Conservation (phyloP, 225 moss, liverwort and hornwort species). For the Climacium dendroides region DNA sequence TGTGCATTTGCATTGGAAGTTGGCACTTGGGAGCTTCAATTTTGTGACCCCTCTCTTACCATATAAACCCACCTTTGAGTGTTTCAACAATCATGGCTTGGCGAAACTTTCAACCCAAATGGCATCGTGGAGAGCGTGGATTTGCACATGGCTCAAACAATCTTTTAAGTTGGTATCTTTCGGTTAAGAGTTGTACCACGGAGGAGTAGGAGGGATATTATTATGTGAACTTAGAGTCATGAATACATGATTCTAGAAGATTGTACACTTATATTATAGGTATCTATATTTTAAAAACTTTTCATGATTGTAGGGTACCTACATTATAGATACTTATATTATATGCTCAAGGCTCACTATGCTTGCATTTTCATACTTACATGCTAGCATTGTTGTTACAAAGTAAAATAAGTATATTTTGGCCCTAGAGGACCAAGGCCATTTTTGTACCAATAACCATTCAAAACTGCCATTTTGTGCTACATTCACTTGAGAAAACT, state of each 20-base stretch:
- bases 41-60: not conserved
- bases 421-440: too few relatives aligned
- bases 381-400: fast-evolving
- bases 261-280: not conserved
- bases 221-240: not conserved
- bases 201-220: not conserved
- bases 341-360: not conserved
- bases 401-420: too few relatives aligned
- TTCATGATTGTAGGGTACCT: too few relatives aligned
- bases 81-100: not conserved
- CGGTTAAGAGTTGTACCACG: not conserved
- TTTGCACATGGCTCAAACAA: fast-evolving
- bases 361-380: not conserved
- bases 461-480: too few relatives aligned
- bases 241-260: not conserved
- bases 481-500: too few relatives aligned
- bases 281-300: not conserved
- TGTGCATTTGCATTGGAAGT: not conserved
- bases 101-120: not conserved
- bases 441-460: too few relatives aligned
- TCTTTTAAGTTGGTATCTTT: not conserved
- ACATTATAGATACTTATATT: not conserved
- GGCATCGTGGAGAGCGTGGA: fast-evolving
- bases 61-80: not conserved
- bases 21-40: not conserved